Conservation (phyloP, 2,329 filamentous ascomycete species). For the Diatrype stigma region DNA sequence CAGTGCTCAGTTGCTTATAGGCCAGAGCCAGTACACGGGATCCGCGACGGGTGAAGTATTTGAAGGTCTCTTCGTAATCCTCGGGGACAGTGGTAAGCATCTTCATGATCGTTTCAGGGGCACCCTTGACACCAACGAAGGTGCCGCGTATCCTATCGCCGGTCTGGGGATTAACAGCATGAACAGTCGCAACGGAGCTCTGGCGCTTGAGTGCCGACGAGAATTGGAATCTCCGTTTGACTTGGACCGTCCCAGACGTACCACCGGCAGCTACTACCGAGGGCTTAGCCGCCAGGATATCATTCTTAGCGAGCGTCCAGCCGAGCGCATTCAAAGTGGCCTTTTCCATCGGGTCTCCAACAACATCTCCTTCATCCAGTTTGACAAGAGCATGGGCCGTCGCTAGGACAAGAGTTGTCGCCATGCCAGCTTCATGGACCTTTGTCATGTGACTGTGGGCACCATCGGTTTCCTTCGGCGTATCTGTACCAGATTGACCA, state of each 20-base stretch:
- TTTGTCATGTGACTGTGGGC: constrained; percentile 75
- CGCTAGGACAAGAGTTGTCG: constrained; percentile 89
- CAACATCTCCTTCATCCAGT: constrained; percentile 92
- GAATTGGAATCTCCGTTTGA: constrained; percentile 97
- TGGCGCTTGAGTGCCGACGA: constrained; percentile 94
- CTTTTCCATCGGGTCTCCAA: constrained; percentile 99
- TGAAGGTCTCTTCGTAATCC: constrained; percentile 96
- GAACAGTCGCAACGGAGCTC: constrained; percentile 84
- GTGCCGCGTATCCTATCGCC: constrained; percentile 77
- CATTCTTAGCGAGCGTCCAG: constrained; percentile 88
- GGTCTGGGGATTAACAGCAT: constrained; percentile 65
- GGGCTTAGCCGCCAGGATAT: constrained; percentile 70
- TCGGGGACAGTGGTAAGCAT: constrained; percentile 81
- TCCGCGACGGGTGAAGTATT: constrained; percentile 94
- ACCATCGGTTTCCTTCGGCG: constrained; percentile 68
- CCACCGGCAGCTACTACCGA: constrained; percentile 41
- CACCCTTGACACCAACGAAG: constrained; percentile 93
- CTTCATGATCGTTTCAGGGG: constrained; percentile 92
- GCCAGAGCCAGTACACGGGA: constrained; percentile 90
- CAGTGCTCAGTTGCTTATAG: constrained; percentile 83
- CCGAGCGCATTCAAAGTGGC: constrained; percentile 85
- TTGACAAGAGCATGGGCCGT: constrained; percentile 95
- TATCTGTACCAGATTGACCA: constrained; percentile 60
- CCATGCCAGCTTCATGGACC: constrained; percentile 65
- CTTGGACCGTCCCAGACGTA: constrained; percentile 74